Evolutionary conservation across 768 basidiomycete genomes (phyloP), one percentile per base, ranked within the genome.

Genomic region (Agaricus sinodeliciosus): DNA sequence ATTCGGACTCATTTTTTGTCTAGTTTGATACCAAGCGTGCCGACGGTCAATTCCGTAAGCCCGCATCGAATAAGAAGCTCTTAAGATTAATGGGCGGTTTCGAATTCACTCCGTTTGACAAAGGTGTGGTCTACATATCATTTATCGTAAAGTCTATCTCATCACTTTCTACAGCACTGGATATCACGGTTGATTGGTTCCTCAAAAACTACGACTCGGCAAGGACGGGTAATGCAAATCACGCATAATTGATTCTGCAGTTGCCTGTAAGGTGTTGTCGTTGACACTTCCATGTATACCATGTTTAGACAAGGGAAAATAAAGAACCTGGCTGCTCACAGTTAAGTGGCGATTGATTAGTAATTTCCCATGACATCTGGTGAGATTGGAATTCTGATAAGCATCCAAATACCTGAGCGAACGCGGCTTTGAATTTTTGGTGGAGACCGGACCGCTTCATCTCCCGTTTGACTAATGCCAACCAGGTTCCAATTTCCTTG

Each of bases 31-130:
- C 84, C 31, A 73, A 80, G 22, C 80, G 82, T 48, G 82, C 94
- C 8, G 95, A 98, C 62, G 94, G 95, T 1, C 94, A 97, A 67
- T 94, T 85, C 79, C 85, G 94, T 59, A 97, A 97, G 71, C 94
- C 94, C 0, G 94, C 94, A 15, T 92, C 91, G 35, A 98, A 98
- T 70, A 82, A 79, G 62, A 95, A 94, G 67, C 73, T 96, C 5
- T 64, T 90, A 45, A 69, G 69, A n/a, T 71, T 89, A 48, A 82
- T 94, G 46, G 85, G 85, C 26, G 83, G 73, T 3, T 96, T 94
- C 73, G 62, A 86, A 67, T 97, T 97, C 69, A 96, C 94, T 27
- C 93, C 94, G 7, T 95, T 98, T 66, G 80, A 92, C 28, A 57
- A 81, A 67, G 90, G 90, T 90, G 57, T 39, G 74, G 34, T 67